Evolutionary conservation across 73 alveolate species (phyloP).

Genomic region (Paramecium pentaurelia): DNA sequence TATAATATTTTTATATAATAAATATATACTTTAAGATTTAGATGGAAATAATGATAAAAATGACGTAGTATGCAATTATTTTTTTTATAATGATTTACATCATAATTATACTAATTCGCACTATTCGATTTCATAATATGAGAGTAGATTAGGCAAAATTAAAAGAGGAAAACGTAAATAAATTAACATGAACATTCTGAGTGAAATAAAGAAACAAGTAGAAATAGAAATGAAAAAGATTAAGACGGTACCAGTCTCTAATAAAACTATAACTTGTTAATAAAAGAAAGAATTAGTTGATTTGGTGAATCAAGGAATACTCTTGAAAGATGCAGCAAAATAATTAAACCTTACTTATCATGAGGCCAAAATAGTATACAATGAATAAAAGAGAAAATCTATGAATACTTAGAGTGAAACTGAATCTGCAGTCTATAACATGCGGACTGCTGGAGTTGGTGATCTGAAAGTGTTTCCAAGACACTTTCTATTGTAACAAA

Average conservation of each 20-base stretch:
- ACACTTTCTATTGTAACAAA: neutral
- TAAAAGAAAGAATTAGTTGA: neutral
- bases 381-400: neutral
- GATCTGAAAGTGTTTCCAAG: neutral
- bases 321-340: constrained; percentile 17
- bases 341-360: neutral
- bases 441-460: neutral
- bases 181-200: neutral
- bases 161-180: neutral
- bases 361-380: constrained; percentile 4
- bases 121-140: neutral
- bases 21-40: neutral
- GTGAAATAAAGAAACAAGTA: neutral
- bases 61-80: neutral
- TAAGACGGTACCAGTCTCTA: neutral
- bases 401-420: neutral
- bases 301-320: neutral
- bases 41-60: neutral
- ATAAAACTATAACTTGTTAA: neutral
- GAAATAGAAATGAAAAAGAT: constrained; percentile 9
- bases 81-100: neutral
- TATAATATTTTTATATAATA: neutral
- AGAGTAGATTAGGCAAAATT: neutral
- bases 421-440: neutral
- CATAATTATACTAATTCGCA: neutral